Conservation (phyloP, 768 basidiomycete species). For the Calvatia gigantea region DNA sequence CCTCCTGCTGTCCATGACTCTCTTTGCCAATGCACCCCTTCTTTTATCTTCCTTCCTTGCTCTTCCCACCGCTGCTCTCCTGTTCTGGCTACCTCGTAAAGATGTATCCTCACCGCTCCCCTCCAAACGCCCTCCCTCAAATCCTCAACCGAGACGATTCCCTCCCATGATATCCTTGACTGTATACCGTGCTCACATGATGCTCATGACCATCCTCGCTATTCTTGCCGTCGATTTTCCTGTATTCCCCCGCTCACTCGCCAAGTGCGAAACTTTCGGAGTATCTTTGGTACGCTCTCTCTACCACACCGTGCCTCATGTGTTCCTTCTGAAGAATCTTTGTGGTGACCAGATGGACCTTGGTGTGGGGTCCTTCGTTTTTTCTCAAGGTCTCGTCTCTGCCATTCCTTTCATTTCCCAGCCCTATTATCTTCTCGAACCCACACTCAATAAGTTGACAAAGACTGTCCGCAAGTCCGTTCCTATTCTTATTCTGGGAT, state of each 20-base stretch:
- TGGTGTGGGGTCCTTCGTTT: conserved; percentile 96
- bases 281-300: conserved; percentile 74
- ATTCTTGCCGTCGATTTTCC: conserved; percentile 97
- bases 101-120: conserved; percentile 50
- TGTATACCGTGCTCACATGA: conserved; percentile 91
- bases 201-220: conserved; percentile 84
- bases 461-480: conserved; percentile 51
- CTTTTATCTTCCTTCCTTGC: conserved; percentile 48
- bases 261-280: conserved; percentile 93
- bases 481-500: conserved; percentile 69
- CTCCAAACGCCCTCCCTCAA: conserved; percentile 30
- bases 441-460: conserved; percentile 49
- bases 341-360: conserved; percentile 79
- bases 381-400: conserved; percentile 92
- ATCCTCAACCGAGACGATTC: conserved; percentile 21
- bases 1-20: conserved; percentile 77
- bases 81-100: conserved; percentile 41
- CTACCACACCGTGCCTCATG: not conserved
- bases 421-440: conserved; percentile 45
- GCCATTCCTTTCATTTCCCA: conserved; percentile 75
- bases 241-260: conserved; percentile 83
- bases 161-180: conserved; percentile 73
- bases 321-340: conserved; percentile 4
- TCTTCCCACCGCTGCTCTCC: conserved; percentile 37
- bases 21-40: conserved; percentile 58